Conservation (phyloP, 1,284 basidiomycete genomes). For the Schizopora paradoxa region DNA sequence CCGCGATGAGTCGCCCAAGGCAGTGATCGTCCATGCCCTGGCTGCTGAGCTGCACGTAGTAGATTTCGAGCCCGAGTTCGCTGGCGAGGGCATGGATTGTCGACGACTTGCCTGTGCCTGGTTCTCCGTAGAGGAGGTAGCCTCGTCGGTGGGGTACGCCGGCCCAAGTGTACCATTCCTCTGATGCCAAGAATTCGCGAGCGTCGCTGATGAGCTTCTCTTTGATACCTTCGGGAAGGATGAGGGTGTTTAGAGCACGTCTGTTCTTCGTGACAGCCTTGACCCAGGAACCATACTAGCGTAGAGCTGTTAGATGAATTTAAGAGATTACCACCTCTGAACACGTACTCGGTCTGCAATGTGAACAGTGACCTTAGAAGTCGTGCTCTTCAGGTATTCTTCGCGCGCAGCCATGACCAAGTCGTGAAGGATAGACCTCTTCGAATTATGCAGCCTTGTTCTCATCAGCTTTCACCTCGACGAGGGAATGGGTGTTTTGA, state of each 20-base stretch:
- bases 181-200: conserved; percentile 43
- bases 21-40: conserved; percentile 43
- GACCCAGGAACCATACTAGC: conserved; percentile 7
- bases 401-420: conserved; percentile 8
- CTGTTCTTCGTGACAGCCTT: conserved; percentile 19
- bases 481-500: not conserved
- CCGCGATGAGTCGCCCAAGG: conserved; percentile 38
- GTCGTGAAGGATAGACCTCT: conserved; percentile 10
- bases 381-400: conserved; percentile 11
- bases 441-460: conserved; percentile 12
- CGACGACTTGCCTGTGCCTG: conserved; percentile 47
- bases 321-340: not conserved
- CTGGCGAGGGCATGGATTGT: conserved; percentile 59
- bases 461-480: not conserved
- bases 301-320: not conserved
- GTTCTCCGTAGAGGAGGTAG: conserved; percentile 49
- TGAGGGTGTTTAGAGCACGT: conserved; percentile 44
- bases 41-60: conserved; percentile 47
- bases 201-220: conserved; percentile 44
- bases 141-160: conserved; percentile 51
- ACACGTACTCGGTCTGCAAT: conserved; percentile 3
- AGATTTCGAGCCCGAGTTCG: conserved; percentile 55
- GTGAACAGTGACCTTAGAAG: conserved; percentile 14
- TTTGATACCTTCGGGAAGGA: conserved; percentile 42
- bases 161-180: conserved; percentile 47